phyloP scores from a whole-genome alignment of 23 red algal species.

The Gracilaria caudata region DNA sequence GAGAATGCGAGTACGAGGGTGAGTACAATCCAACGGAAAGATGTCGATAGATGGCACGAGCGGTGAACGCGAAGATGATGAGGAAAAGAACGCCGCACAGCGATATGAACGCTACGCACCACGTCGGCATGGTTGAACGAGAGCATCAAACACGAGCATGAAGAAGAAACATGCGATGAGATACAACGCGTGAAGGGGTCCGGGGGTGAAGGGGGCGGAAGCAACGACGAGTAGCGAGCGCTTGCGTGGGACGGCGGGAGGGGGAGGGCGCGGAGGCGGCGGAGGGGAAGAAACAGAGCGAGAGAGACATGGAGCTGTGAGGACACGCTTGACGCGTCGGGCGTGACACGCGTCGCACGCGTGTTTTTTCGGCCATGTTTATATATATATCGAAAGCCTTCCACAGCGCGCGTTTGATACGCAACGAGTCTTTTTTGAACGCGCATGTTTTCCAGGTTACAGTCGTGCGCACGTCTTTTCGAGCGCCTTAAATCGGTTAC shows the following conservation, averaged over 20 bases:
- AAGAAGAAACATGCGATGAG: too few species aligned
- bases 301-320: too few species aligned
- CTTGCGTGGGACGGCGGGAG: neutral
- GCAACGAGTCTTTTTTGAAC: too few species aligned
- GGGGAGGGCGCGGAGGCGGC: neutral
- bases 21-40: neutral
- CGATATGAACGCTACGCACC: conserved; percentile 19
- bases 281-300: neutral
- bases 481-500: neutral
- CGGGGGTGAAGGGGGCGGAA: neutral
- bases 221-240: neutral
- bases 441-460: too few species aligned
- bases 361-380: too few species aligned
- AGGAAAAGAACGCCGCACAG: neutral
- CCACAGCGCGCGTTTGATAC: too few species aligned
- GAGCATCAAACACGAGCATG: neutral
- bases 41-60: conserved; percentile 20
- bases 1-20: neutral
- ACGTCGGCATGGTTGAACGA: conserved; percentile 19
- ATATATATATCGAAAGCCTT: too few species aligned
- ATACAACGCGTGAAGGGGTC: too few species aligned
- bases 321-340: too few species aligned
- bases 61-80: neutral
- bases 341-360: too few species aligned
- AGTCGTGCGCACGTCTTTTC: neutral